These are phyloP conservation scores for Amanita rubescens DNA, from an alignment of 768 basidiomycete genomes.

Conservation along the genomic window DNA sequence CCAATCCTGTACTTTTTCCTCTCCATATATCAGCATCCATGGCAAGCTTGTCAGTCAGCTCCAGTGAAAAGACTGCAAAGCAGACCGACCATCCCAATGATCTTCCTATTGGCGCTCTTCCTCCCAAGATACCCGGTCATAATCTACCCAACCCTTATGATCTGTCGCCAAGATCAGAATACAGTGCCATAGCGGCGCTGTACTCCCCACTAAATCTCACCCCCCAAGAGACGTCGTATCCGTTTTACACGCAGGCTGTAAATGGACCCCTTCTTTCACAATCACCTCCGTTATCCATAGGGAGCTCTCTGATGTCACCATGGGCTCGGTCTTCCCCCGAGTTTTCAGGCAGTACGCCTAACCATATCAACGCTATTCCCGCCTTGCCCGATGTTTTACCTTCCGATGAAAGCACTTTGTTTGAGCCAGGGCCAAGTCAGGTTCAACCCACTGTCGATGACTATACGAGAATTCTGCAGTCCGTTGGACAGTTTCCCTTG, in stretches of 20 bases:
- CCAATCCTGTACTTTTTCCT: neutral
- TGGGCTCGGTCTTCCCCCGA: constrained; percentile 5
- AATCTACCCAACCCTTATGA: neutral
- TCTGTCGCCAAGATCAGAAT: neutral
- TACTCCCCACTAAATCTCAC: neutral
- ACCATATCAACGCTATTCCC: neutral
- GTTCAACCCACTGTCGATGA: neutral
- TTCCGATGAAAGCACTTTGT: neutral
- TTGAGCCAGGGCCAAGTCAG: constrained; percentile 1
- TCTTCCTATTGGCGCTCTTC: neutral
- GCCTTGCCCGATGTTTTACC: neutral
- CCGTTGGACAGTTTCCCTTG: constrained; percentile 4
- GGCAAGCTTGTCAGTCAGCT: neutral
- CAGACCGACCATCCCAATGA: neutral
- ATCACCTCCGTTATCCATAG: constrained; percentile 4
- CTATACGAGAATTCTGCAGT: neutral
- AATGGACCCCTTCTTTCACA: constrained; percentile 1
- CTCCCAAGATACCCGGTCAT: constrained; percentile 2
- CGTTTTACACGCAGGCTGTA: neutral
- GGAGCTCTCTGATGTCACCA: neutral
- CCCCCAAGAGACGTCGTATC: neutral
- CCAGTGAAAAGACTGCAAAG: neutral
- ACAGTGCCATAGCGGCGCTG: neutral
- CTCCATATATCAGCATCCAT: neutral
- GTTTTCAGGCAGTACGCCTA: neutral